Percentiles rank a stretch among this genome's conserved stretches.
Conservation (phyloP, 495 filamentous ascomycete species). For the Neurospora sp. region DNA sequence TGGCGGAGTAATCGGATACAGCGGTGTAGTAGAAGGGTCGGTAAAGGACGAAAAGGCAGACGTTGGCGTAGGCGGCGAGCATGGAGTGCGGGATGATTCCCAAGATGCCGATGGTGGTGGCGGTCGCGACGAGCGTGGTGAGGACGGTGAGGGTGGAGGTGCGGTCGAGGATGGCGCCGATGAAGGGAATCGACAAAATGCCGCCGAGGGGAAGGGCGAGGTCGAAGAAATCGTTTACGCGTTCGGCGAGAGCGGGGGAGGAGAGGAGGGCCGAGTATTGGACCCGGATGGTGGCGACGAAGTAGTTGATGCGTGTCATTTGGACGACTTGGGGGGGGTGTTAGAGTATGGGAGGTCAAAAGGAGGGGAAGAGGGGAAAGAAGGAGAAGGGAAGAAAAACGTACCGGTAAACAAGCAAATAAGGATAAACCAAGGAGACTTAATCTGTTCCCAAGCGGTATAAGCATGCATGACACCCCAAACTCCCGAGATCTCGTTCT, state of each 20-base stretch:
- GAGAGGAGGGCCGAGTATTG: constrained; percentile 78
- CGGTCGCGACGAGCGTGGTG: constrained; percentile 56
- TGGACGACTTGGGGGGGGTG: constrained; percentile 45
- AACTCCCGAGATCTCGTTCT: constrained; percentile 58
- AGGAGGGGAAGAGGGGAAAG: background rate
- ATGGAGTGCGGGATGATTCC: constrained; percentile 59
- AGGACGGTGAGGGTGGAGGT: constrained; percentile 67
- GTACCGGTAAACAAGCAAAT: constrained; percentile 69
- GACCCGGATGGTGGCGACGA: constrained; percentile 78
- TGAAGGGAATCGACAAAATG: constrained; percentile 75
- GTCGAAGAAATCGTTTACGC: constrained; percentile 78
- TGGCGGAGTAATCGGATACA: constrained; percentile 76
- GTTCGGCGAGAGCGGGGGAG: constrained; percentile 43
- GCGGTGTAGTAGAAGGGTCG: constrained; percentile 69
- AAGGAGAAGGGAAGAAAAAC: background rate
- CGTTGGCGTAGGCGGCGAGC: constrained; percentile 62
- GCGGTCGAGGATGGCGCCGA: constrained; percentile 72
- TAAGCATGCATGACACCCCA: constrained; percentile 83
- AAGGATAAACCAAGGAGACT: constrained; percentile 75
- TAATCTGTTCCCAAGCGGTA: constrained; percentile 64
- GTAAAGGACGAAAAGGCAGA: constrained; percentile 71
- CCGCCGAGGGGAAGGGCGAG: constrained; percentile 81
- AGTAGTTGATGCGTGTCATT: constrained; percentile 96
- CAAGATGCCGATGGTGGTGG: constrained; percentile 68
- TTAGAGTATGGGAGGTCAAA: too few species aligned